These are phyloP conservation scores for Silene latifolia DNA, from an alignment of 148 eudicot genomes.

Conservation along the genomic window DNA sequence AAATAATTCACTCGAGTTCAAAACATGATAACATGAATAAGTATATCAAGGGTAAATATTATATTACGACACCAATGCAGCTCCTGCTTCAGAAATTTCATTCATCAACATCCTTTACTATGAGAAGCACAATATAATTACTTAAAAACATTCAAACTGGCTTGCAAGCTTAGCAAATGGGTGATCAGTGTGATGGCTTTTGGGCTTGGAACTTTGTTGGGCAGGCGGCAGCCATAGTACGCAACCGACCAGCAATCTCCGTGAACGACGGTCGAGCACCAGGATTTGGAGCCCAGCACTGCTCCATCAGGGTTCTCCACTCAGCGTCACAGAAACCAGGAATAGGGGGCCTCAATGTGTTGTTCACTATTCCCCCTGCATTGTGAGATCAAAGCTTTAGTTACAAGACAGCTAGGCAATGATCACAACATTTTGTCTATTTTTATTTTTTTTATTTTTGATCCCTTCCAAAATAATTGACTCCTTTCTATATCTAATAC, in stretches of 20 bases:
- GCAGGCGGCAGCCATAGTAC: slow-evolving; percentile 74
- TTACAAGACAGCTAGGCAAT: neutral
- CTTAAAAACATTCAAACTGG: neutral
- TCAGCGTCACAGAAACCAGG: slow-evolving; percentile 78
- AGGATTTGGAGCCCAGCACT: slow-evolving; percentile 97
- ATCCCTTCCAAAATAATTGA: neutral
- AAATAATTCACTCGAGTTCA: too few species aligned
- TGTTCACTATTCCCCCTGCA: slow-evolving; percentile 94
- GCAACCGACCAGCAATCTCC: slow-evolving; percentile 73
- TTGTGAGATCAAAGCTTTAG: neutral
- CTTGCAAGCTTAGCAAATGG: slow-evolving; percentile 6
- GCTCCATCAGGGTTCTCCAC: slow-evolving; percentile 92
- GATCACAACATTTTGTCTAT: neutral
- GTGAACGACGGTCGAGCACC: slow-evolving; percentile 72
- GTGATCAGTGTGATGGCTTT: slow-evolving; percentile 40
- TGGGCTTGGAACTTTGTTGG: slow-evolving; percentile 40
- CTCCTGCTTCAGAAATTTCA: slow-evolving; percentile 27
- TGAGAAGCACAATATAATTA: slow-evolving; percentile 4
- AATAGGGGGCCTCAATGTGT: slow-evolving; percentile 79
- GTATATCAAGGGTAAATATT: neutral
- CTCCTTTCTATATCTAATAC: neutral
- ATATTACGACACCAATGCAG: slow-evolving; percentile 15
- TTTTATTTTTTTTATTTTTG: too few species aligned
- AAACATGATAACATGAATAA: slow-evolving; percentile 7
- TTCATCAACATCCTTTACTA: neutral